These are phyloP conservation scores for Graphiopsis chlorocephala DNA, from an alignment of 2,329 filamentous ascomycete genomes.

Conservation along the genomic window DNA sequence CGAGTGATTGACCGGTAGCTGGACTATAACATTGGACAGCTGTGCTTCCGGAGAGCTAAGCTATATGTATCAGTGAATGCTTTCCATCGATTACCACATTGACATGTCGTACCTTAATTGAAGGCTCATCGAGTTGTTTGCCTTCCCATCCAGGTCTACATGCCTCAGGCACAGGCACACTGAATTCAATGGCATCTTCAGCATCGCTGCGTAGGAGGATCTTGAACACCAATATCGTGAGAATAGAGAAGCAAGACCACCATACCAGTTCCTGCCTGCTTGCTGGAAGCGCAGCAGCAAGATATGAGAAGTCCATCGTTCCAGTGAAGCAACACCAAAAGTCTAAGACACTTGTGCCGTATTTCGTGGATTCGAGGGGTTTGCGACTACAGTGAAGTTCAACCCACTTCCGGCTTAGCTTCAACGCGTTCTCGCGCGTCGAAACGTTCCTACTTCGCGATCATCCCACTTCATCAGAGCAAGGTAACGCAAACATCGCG, in stretches of 20 bases:
- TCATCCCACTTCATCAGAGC: neutral
- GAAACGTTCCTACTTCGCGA: neutral
- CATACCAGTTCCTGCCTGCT: slow-evolving; percentile 11
- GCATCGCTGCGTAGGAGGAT: slow-evolving; percentile 4
- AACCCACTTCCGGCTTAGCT: neutral
- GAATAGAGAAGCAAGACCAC: slow-evolving; percentile 9
- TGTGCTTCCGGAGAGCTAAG: slow-evolving; percentile 54
- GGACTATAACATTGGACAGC: slow-evolving; percentile 84
- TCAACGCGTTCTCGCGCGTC: neutral
- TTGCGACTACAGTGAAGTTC: slow-evolving; percentile 5
- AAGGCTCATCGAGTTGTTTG: slow-evolving; percentile 57
- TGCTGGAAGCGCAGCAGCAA: slow-evolving; percentile 4
- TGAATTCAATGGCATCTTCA: slow-evolving; percentile 27
- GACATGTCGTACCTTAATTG: slow-evolving; percentile 51
- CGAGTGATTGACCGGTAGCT: slow-evolving; percentile 81
- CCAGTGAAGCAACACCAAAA: neutral
- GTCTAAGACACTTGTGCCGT: neutral
- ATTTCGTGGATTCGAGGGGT: slow-evolving; percentile 3
- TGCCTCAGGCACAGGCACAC: slow-evolving; percentile 56
- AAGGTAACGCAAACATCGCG: neutral
- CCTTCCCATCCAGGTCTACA: slow-evolving; percentile 54
- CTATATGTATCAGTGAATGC: neutral
- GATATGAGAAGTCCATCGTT: slow-evolving; percentile 9
- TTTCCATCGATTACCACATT: neutral
- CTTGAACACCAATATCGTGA: slow-evolving; percentile 3